Percentiles rank a stretch among this genome's conserved stretches.
phyloP scores from a whole-genome alignment of 257 asterid genomes.

The Gardenia jasminoides region DNA sequence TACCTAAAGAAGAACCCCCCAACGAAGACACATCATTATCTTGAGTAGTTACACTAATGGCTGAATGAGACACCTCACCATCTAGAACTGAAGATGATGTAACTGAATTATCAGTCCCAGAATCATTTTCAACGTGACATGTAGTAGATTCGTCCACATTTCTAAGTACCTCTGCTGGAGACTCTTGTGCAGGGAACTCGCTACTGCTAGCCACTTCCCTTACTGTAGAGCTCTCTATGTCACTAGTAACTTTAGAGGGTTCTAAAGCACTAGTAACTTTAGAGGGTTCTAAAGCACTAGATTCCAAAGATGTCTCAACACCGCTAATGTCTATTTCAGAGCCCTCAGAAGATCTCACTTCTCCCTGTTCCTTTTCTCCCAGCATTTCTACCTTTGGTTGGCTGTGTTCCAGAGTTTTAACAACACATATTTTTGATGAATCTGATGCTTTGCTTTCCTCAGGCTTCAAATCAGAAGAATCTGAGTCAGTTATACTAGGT shows the following conservation, averaged over 20 bases:
- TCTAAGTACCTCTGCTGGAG: constrained; percentile 20
- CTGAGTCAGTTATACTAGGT: constrained; percentile 29
- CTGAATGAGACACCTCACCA: constrained; percentile 24
- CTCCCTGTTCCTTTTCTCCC: constrained; percentile 32
- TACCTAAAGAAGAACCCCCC: constrained; percentile 16
- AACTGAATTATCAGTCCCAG: constrained; percentile 26
- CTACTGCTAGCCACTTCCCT: constrained; percentile 27
- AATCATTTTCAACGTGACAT: constrained; percentile 26
- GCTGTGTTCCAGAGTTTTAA: constrained; percentile 20
- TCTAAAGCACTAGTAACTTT: constrained; percentile 31
- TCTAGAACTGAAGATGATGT: constrained; percentile 23
- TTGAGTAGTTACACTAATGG: constrained; percentile 23
- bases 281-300: constrained; percentile 37
- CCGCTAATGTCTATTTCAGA: constrained; percentile 16
- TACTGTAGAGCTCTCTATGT: constrained; percentile 32
- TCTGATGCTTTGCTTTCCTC: constrained; percentile 17
- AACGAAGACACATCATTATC: constrained; percentile 24
- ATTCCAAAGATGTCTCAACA: constrained; percentile 29
- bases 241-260: constrained; percentile 31
- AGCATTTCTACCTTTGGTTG: constrained; percentile 30
- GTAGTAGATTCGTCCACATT: constrained; percentile 32
- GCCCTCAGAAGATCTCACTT: constrained; percentile 26
- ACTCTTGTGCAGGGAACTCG: constrained; percentile 5
- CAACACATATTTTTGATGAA: constrained; percentile 25
- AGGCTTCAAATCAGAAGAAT: constrained; percentile 10